A percentile compares a stretch with the other conserved stretches of the same genome.
Conservation (phyloP, 139 green algal species). For the Chlorella sp. region DNA sequence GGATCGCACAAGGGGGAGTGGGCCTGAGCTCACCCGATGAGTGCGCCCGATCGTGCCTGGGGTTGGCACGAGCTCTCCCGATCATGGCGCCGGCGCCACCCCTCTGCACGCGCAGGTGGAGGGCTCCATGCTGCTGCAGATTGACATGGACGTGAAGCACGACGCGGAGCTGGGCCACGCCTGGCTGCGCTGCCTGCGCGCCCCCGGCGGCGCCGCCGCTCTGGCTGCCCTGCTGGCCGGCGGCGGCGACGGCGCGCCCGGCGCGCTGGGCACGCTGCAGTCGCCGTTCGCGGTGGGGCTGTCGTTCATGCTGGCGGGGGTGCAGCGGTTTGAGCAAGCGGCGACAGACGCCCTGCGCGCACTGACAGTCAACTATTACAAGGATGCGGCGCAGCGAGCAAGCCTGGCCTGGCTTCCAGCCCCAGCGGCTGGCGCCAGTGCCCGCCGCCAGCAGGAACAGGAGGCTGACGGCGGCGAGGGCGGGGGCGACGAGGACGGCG, state of each 20-base stretch:
- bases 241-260: not conserved
- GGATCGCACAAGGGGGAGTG: conserved; percentile 13
- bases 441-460: conserved; percentile 6
- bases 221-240: not conserved
- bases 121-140: conserved; percentile 22
- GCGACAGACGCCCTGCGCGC: conserved; percentile 21
- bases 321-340: conserved; percentile 23
- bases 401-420: conserved; percentile 23
- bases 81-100: not conserved
- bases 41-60: not conserved
- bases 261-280: too few relatives aligned
- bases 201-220: not conserved
- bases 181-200: not conserved
- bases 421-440: too few relatives aligned
- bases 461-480: not conserved
- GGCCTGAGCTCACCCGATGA: not conserved
- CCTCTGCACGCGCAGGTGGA: not conserved
- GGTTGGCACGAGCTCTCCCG: not conserved
- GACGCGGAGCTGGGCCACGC: conserved; percentile 29
- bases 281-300: conserved; percentile 25
- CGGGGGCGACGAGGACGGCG: not conserved
- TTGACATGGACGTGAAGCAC: conserved; percentile 38
- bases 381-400: not conserved
- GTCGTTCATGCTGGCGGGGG: conserved; percentile 29
- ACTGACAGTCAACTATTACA: not conserved